A percentile compares a stretch with the other conserved stretches of the same genome.
These are phyloP conservation scores for Salix exigua DNA, from an alignment of 345 rosid genomes.

Conservation along the genomic window DNA sequence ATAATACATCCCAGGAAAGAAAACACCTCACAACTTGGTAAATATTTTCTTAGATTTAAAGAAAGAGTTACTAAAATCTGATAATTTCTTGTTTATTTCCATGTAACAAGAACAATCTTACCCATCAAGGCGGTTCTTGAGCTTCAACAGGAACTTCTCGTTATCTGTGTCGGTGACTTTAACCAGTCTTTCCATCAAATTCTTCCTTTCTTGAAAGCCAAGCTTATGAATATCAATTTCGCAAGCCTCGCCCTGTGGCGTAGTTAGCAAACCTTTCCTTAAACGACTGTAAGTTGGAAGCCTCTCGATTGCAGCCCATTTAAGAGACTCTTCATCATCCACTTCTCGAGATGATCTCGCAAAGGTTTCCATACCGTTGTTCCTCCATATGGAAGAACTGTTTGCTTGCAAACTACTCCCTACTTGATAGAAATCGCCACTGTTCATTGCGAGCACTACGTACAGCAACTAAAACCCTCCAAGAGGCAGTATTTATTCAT, in stretches of 20 bases:
- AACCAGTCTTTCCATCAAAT: constrained; percentile 33
- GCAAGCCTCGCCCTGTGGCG: constrained; percentile 4
- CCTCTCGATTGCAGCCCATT: constrained; percentile 17
- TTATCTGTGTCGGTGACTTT: constrained; percentile 41
- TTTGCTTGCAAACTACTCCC: not conserved
- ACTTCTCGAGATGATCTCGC: not conserved
- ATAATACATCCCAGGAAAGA: not conserved
- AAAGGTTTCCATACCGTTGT: not conserved
- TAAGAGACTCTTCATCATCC: constrained; percentile 18
- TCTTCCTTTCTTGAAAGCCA: constrained; percentile 36
- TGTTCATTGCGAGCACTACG: no score
- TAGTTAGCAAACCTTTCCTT: constrained; percentile 9
- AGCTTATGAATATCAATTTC: constrained; percentile 14
- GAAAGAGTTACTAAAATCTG: no score
- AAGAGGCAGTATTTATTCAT: no score
- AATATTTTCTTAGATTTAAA: no score
- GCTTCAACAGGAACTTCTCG: constrained; percentile 38
- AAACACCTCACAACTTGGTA: no score
- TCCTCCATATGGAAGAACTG: not conserved
- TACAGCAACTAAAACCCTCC: no score
- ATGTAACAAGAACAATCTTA: not conserved
- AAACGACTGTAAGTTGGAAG: constrained; percentile 16
- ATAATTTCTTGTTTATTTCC: no score
- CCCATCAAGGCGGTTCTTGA: constrained; percentile 34
- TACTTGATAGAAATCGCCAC: no score